Percentiles rank a stretch among this genome's conserved stretches.
Conservation (phyloP, 495 filamentous ascomycete genomes). For the Trichoderma virens region DNA sequence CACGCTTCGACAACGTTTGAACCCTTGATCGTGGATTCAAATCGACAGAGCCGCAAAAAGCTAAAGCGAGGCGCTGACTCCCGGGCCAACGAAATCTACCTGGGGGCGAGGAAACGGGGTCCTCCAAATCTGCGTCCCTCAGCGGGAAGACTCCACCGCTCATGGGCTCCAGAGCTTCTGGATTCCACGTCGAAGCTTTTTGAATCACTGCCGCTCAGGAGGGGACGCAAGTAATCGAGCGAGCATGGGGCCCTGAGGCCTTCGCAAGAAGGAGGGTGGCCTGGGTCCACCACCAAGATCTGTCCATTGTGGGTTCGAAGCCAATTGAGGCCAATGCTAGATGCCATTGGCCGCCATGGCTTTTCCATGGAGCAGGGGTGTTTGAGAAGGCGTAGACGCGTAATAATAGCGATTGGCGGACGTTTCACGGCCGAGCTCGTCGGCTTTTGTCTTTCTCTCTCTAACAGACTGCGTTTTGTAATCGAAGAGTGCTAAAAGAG, state of each 20-base stretch:
- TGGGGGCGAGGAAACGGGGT: constrained; percentile 7
- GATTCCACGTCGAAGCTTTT: constrained; percentile 8
- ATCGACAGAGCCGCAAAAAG: not conserved
- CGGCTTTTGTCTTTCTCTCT: not conserved
- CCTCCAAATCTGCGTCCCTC: constrained; percentile 6
- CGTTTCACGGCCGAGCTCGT: not conserved
- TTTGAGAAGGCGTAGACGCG: not conserved
- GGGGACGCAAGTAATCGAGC: constrained; percentile 1
- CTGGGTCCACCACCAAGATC: constrained; percentile 1
- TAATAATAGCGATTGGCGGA: not conserved
- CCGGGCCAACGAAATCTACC: constrained; percentile 6
- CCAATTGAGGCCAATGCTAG: not conserved
- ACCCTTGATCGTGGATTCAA: not conserved
- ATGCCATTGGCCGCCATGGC: not conserved
- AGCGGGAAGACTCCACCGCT: constrained; percentile 6
- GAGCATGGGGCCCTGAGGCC: not conserved
- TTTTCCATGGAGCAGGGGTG: constrained; percentile 1
- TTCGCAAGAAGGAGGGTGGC: not conserved
- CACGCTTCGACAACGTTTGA: not conserved
- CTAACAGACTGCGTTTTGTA: not conserved
- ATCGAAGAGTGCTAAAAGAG: not conserved
- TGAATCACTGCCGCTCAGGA: constrained; percentile 7
- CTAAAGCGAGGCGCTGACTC: constrained; percentile 2
- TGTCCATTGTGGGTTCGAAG: not conserved
- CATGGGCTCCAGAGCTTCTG: constrained; percentile 8